Conservation (phyloP, 225 moss, liverwort and hornwort genomes). For the Polytrichum formosum region DNA sequence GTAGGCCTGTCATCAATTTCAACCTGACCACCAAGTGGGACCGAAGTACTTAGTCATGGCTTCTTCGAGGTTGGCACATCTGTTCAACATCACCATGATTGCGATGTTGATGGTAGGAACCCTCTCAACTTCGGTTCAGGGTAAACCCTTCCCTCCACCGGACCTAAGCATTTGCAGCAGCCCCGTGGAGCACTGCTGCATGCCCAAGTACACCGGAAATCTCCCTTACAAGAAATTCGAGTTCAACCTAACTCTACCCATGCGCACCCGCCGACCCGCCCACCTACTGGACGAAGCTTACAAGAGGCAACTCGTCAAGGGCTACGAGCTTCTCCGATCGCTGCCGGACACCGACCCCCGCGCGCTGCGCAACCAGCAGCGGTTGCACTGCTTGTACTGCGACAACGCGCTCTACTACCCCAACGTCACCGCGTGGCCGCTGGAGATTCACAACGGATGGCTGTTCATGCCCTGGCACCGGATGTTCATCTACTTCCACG, state of each 20-base stretch:
- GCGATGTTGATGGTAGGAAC: too few relatives aligned
- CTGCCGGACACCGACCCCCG: conserved; percentile 52
- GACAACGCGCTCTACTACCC: conserved; percentile 37
- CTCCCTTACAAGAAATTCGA: conserved; percentile 20
- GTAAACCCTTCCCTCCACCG: conserved; percentile 25
- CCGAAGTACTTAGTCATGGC: too few relatives aligned
- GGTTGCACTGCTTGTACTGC: conserved; percentile 55
- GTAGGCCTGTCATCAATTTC: too few relatives aligned
- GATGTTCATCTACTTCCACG: conserved; percentile 48
- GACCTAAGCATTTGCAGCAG: conserved; percentile 23
- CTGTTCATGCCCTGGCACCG: conserved; percentile 64
- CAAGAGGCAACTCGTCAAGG: conserved; percentile 37
- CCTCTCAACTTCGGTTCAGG: not conserved
- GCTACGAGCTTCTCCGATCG: conserved; percentile 20
- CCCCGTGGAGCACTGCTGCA: conserved; percentile 40
- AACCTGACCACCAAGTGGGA: too few relatives aligned
- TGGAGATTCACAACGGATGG: conserved; percentile 62
- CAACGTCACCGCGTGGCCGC: conserved; percentile 20
- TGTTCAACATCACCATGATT: too few relatives aligned
- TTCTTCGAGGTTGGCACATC: too few relatives aligned
- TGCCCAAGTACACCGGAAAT: conserved; percentile 33
- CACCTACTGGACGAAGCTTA: conserved; percentile 20
- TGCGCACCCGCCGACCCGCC: conserved; percentile 29
- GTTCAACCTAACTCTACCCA: conserved; percentile 1
- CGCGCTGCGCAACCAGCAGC: conserved; percentile 23